These are phyloP conservation scores for Proliferodiscus dingleyae DNA, from an alignment of 2,329 filamentous ascomycete genomes.

Conservation along the genomic window DNA sequence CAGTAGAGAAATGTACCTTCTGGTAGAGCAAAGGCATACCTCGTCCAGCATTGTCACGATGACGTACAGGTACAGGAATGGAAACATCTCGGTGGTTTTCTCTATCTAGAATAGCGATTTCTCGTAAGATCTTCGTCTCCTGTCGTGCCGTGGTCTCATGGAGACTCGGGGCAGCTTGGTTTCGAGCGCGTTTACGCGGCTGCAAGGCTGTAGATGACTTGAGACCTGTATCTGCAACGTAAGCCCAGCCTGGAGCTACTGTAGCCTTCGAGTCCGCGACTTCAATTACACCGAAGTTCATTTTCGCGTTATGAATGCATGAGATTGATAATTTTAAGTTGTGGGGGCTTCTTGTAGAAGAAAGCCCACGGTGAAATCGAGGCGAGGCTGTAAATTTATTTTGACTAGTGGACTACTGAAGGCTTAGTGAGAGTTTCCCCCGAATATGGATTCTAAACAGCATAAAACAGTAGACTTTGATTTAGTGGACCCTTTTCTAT, in stretches of 20 bases:
- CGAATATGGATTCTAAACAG: background rate
- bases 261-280: conserved; percentile 66
- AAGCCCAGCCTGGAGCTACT: conserved; percentile 82
- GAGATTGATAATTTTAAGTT: conserved; percentile 6
- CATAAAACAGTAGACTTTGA: conserved; percentile 1
- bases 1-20: background rate
- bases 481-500: no score
- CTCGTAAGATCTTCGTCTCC: conserved; percentile 74
- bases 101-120: conserved; percentile 75
- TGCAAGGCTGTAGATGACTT: conserved; percentile 48
- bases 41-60: conserved; percentile 39
- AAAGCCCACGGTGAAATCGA: no score
- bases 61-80: conserved; percentile 62
- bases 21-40: conserved; percentile 25
- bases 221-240: conserved; percentile 71
- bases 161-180: conserved; percentile 44
- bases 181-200: conserved; percentile 65
- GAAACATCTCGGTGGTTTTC: conserved; percentile 70
- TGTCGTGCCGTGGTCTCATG: conserved; percentile 75
- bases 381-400: conserved; percentile 15
- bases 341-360: no score
- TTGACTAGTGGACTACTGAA: background rate
- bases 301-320: conserved; percentile 38
- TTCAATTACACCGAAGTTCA: conserved; percentile 76
- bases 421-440: background rate